Percentiles rank a stretch among this genome's conserved stretches.
phyloP scores from a whole-genome alignment of 2,329 filamentous ascomycete genomes.

The Penicillium expansum region DNA sequence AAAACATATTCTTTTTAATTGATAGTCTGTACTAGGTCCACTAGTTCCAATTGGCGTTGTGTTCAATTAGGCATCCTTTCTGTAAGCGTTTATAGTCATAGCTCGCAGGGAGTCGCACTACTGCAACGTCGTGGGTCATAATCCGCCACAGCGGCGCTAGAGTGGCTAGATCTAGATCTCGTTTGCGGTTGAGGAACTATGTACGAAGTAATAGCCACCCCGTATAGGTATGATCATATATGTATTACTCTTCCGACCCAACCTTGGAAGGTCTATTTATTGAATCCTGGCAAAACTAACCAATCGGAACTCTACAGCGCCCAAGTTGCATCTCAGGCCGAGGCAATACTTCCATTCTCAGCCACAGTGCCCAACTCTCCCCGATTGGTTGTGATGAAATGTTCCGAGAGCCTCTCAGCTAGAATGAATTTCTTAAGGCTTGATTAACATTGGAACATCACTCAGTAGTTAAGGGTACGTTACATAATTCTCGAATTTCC shows the following conservation, averaged over 20 bases:
- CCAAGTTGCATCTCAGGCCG: slow-evolving; percentile 1
- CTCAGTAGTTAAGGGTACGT: not conserved
- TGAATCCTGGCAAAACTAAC: not conserved
- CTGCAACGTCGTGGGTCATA: not conserved
- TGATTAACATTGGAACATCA: not conserved
- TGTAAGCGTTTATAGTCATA: not conserved
- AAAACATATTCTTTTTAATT: not conserved
- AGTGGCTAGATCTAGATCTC: slow-evolving; percentile 4
- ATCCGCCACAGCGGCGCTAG: slow-evolving; percentile 5
- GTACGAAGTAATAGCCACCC: not conserved
- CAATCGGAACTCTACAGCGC: slow-evolving; percentile 5
- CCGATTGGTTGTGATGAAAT: not conserved
- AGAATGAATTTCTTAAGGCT: not conserved
- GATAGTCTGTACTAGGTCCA: not conserved
- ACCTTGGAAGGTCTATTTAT: not conserved
- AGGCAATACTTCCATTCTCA: not conserved
- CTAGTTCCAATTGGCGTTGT: not conserved
- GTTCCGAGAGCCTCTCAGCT: not conserved
- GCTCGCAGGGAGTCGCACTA: not conserved
- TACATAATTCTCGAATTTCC: not conserved
- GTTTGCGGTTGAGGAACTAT: not conserved
- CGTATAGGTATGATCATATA: not conserved
- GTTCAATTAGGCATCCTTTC: not conserved
- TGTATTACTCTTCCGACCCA: not conserved
- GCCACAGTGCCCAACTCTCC: not conserved